These are phyloP conservation scores for Plasmodium knowlesi DNA, from an alignment of 169 alveolate species.

Conservation along the genomic window DNA sequence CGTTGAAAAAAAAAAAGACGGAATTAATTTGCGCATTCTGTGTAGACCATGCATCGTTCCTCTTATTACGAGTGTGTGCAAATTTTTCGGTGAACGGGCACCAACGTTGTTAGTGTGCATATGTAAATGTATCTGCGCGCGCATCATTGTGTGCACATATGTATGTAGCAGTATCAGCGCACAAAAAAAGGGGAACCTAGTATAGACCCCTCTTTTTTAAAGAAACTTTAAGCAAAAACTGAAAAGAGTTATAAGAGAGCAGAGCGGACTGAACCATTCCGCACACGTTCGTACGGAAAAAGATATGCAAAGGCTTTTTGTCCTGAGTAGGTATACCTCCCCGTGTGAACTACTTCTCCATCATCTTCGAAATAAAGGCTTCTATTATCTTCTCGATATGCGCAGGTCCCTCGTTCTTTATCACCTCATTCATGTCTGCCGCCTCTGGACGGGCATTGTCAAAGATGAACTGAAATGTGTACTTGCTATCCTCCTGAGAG, in stretches of 20 bases:
- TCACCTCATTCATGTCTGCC: conserved; percentile 5
- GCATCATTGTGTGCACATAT: neutral
- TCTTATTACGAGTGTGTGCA: neutral
- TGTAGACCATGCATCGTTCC: neutral
- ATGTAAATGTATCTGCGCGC: neutral
- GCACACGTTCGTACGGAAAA: neutral
- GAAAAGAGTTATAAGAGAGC: neutral
- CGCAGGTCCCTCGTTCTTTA: conserved; percentile 16
- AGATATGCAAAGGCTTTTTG: neutral
- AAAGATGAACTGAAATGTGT: conserved; percentile 14
- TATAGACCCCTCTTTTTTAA: neutral
- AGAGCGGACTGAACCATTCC: neutral
- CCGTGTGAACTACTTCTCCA: neutral
- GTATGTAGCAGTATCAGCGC: neutral
- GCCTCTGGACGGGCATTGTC: conserved; percentile 13
- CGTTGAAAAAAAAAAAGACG: neutral
- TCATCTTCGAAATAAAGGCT: conserved; percentile 45
- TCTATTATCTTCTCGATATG: conserved; percentile 36
- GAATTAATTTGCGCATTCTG: neutral
- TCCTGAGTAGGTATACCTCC: neutral
- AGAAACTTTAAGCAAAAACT: neutral
- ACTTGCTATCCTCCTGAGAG: conserved; percentile 31
- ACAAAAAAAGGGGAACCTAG: neutral
- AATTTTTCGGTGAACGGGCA: neutral
- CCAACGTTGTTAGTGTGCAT: neutral